phyloP scores from a whole-genome alignment of 2,329 filamentous ascomycete genomes.

The Sporothrix mexicana region DNA sequence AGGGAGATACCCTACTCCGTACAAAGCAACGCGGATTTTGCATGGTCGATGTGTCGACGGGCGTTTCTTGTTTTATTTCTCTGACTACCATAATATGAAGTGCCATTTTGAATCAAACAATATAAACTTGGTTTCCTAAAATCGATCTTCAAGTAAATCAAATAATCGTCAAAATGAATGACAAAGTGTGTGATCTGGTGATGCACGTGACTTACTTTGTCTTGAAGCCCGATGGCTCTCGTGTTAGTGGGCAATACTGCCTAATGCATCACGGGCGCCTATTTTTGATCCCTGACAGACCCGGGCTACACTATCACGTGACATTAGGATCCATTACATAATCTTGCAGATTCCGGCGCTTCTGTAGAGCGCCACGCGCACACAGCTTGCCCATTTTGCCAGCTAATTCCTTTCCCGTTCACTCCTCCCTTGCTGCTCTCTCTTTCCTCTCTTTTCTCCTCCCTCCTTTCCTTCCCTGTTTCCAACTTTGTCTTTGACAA shows the following conservation, averaged over 20 bases:
- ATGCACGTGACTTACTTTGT: neutral
- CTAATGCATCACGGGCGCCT: conserved; percentile 13
- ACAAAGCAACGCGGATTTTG: conserved; percentile 22
- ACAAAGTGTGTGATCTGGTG: neutral
- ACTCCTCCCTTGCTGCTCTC: conserved; percentile 23
- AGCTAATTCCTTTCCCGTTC: neutral
- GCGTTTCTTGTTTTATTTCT: conserved; percentile 20
- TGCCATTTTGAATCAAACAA: neutral
- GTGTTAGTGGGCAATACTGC: conserved; percentile 18
- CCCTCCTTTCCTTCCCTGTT: conserved; percentile 22
- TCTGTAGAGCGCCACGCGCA: conserved; percentile 16
- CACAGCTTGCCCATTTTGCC: conserved; percentile 26
- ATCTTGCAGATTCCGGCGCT: neutral
- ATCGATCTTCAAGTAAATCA: neutral
- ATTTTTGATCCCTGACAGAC: neutral
- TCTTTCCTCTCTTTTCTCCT: conserved; percentile 12
- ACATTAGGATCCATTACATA: conserved; percentile 1
- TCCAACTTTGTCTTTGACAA: neutral
- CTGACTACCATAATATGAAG: neutral
- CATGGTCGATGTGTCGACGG: conserved; percentile 18
- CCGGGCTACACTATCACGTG: neutral
- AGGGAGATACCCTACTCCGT: conserved; percentile 27
- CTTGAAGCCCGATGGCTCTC: neutral
- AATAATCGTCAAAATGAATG: neutral
- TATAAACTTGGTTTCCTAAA: neutral